Percentiles rank a stretch among this genome's conserved stretches.
Evolutionary conservation across 768 basidiomycete genomes (phyloP).

Genomic region (Russula griseocarnosa): DNA sequence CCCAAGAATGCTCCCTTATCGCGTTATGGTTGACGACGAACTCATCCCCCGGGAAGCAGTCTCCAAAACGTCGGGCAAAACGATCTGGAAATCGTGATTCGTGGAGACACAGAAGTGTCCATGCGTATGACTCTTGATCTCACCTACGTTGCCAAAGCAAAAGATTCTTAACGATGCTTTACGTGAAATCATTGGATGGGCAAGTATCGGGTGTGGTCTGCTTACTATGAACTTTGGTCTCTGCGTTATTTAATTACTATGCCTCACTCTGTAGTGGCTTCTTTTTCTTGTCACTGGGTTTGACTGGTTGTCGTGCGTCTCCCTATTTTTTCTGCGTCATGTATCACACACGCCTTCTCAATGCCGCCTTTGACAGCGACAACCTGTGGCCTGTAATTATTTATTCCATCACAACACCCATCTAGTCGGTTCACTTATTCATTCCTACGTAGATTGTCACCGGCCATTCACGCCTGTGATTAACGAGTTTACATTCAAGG

Average conservation of each 20-base stretch:
- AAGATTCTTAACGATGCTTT: slow-evolving; percentile 45
- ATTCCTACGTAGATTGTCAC: slow-evolving; percentile 49
- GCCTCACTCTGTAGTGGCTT: slow-evolving; percentile 41
- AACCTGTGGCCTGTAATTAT: slow-evolving; percentile 64
- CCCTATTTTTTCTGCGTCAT: not conserved
- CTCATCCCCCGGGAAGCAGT: not conserved
- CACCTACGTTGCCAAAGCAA: slow-evolving; percentile 48
- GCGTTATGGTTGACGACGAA: slow-evolving; percentile 14
- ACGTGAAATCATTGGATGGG: slow-evolving; percentile 56
- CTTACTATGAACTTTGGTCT: not conserved
- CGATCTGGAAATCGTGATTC: not conserved
- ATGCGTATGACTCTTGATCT: slow-evolving; percentile 36
- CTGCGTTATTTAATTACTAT: not conserved
- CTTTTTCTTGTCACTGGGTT: slow-evolving; percentile 66
- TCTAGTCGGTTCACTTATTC: not conserved
- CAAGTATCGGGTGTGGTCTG: slow-evolving; percentile 44
- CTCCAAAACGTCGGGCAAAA: not conserved
- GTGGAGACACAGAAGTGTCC: slow-evolving; percentile 14
- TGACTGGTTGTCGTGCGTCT: slow-evolving; percentile 68
- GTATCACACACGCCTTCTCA: not conserved
- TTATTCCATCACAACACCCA: not conserved
- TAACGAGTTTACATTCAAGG: slow-evolving; percentile 61
- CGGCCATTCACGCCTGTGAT: slow-evolving; percentile 54
- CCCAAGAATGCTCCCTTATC: not conserved
- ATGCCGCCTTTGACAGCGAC: slow-evolving; percentile 44